Percentiles rank a stretch among this genome's conserved stretches.
Conservation (phyloP, 2,329 filamentous ascomycete genomes). For the Alternaria angustiovoidea region DNA sequence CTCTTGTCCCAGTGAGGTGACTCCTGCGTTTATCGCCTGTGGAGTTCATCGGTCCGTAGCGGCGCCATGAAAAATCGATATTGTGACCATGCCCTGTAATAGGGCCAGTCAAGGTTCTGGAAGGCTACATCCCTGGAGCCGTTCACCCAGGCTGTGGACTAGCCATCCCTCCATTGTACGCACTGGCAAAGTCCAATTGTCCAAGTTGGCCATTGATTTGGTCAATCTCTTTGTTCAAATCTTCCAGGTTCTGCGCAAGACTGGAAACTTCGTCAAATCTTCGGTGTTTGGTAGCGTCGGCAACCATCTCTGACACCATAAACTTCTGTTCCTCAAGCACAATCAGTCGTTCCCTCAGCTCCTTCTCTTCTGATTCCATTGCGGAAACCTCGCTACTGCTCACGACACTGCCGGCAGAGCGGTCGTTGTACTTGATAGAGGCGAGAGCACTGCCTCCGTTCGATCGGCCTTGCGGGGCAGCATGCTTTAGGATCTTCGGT, state of each 20-base stretch:
- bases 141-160: conserved; percentile 36
- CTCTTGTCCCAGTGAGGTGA: not conserved
- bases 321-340: conserved; percentile 92
- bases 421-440: conserved; percentile 66
- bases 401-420: conserved; percentile 61
- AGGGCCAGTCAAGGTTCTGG: not conserved
- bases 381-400: conserved; percentile 68
- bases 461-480: conserved; percentile 60
- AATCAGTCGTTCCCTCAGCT: conserved; percentile 78
- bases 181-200: conserved; percentile 69
- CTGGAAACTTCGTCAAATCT: conserved; percentile 88
- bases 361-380: conserved; percentile 83
- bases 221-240: conserved; percentile 80
- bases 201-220: conserved; percentile 70
- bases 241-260: conserved; percentile 80
- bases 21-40: not conserved
- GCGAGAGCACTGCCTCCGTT: conserved; percentile 59
- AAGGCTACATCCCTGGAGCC: not conserved
- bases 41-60: not conserved
- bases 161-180: conserved; percentile 51
- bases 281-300: conserved; percentile 74
- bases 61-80: not conserved
- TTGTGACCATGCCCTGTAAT: not conserved
- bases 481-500: conserved; percentile 61
- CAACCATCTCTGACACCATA: conserved; percentile 86